Evolutionary conservation across 116 monocot species (phyloP).

Genomic region (Phalaenopsis hybrid): DNA sequence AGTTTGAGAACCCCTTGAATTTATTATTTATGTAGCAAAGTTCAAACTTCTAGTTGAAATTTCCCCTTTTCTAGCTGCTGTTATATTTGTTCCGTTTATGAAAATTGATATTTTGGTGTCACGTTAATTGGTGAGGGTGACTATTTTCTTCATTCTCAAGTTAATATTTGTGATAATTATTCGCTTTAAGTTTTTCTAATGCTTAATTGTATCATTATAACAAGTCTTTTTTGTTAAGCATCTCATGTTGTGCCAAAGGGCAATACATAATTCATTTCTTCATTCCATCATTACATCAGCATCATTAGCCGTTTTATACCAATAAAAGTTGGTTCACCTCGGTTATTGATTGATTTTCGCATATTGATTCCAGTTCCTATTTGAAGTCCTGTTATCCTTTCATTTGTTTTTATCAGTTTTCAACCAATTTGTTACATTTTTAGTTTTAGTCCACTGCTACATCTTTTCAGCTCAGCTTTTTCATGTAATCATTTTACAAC

Average conservation of each 20-base stretch:
- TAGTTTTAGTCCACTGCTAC: background rate
- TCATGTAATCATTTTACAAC: background rate
- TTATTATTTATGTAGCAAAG: background rate
- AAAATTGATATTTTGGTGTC: background rate
- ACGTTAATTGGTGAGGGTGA: background rate
- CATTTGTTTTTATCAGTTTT: background rate
- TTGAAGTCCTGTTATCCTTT: background rate
- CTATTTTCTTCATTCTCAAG: background rate
- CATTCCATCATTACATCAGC: background rate
- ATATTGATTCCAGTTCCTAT: no score
- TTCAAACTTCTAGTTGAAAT: background rate
- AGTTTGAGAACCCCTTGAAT: background rate
- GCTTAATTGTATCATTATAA: background rate
- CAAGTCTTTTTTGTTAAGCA: background rate
- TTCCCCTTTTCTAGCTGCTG: background rate
- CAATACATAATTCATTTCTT: background rate
- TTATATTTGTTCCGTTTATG: slow-evolving; percentile 4
- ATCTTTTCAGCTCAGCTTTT: background rate
- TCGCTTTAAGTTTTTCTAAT: background rate
- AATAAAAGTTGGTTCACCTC: background rate
- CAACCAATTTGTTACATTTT: background rate
- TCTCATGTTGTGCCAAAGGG: background rate
- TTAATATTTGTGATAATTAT: background rate
- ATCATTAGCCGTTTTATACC: background rate
- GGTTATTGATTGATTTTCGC: no score